These are phyloP conservation scores for Falciphora oryzae DNA, from an alignment of 2,329 filamentous ascomycete species.

Conservation along the genomic window DNA sequence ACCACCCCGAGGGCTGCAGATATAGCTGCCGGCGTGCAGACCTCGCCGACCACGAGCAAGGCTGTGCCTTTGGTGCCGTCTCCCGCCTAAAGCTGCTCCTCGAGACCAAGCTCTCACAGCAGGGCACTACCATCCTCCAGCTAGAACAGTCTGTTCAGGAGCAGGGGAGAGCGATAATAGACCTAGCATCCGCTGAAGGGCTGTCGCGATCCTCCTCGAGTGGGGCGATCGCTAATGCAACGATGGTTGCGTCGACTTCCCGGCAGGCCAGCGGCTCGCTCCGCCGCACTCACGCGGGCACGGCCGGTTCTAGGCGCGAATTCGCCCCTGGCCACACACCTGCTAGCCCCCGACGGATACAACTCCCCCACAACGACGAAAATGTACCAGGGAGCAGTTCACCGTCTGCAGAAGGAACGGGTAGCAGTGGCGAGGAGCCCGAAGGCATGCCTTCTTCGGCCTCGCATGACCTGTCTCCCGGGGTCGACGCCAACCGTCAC, in stretches of 20 bases:
- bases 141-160: neutral
- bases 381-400: neutral
- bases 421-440: neutral
- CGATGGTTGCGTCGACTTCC: neutral
- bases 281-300: neutral
- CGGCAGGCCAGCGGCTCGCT: neutral
- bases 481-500: neutral
- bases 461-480: neutral
- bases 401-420: neutral
- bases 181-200: neutral
- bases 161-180: neutral
- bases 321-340: neutral
- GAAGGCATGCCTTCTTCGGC: neutral
- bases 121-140: constrained; percentile 13
- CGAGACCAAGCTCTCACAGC: constrained; percentile 11
- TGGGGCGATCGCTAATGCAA: no score
- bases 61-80: constrained; percentile 44
- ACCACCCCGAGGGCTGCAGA: constrained; percentile 42
- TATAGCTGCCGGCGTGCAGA: constrained; percentile 31
- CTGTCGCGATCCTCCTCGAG: neutral
- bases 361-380: neutral
- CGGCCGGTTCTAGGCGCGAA: neutral
- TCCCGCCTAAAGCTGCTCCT: constrained; percentile 12
- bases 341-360: neutral
- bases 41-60: constrained; percentile 38